Base-by-base conservation (phyloP, 2,329 filamentous ascomycete species). In the Fusarium sulawesiense region DNA sequence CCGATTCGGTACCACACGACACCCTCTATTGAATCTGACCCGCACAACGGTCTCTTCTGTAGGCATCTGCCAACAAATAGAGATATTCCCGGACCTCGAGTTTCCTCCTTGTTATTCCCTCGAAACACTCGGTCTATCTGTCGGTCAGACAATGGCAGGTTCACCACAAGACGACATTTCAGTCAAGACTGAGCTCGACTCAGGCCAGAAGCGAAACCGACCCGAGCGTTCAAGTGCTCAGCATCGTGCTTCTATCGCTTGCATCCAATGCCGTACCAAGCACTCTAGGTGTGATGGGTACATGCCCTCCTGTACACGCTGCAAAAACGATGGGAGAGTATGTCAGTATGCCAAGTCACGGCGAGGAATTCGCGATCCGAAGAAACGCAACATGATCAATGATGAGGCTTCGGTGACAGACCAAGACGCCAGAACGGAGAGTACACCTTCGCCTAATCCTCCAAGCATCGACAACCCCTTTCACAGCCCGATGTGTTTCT, bases 221-320 rank as follows among this genome's bases (percentile, higher is more conserved):
- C 23, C 59, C 16, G 44, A 27, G 20, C 59, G 48, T 29, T 66
- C 72, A 42, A 67, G 65, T n/a, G 54, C 72, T 21, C 60, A 21
- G 13, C n/a, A 50, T 10, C 73, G 73, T 32, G 64, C 68, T 27
- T 73, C 73, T 47, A 49, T 72, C 10, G 73, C 73, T 27, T 75
- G 73, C 23, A 21, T 64, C 16, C 50, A 62, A 29, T 75, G 73
- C 42, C 73, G 73, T 23, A 61, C 34, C 37, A 75, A 62, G 49
- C 73, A 75, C 55, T 42, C 58, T 37, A 74, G 55, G 49, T 75
- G 73, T 32, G 64, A 73, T 47, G 72, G 72, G 10, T 49, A 9
- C 10, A 20, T 58, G 8, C 72, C 70, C 12, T 27, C 41, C n/a
- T 75, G 73, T 40, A 50, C 45, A 18, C 73, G 73, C 46, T 75